Conservation (phyloP, 768 basidiomycete genomes). For the Pisolithus tinctorius region DNA sequence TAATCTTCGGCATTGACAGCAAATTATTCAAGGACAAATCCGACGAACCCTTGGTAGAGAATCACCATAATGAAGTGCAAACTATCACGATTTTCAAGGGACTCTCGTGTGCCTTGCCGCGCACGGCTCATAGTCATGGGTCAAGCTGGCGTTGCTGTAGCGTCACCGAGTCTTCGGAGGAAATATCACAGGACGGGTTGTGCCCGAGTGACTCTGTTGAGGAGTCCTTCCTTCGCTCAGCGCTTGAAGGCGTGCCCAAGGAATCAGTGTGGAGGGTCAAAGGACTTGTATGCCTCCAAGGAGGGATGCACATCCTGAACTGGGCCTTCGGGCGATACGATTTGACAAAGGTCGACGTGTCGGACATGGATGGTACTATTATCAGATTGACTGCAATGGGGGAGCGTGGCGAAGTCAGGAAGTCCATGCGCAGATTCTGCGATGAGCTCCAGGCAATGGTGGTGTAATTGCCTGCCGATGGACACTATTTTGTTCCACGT, state of each 20-base stretch:
- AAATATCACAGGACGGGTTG: background rate
- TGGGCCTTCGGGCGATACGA: slow-evolving; percentile 93
- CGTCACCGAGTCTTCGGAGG: background rate
- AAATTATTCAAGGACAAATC: slow-evolving; percentile 48
- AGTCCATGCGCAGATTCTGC: slow-evolving; percentile 51
- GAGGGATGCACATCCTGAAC: slow-evolving; percentile 58
- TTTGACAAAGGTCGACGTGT: slow-evolving; percentile 36
- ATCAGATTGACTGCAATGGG: slow-evolving; percentile 87
- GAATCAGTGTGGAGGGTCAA: slow-evolving; percentile 80
- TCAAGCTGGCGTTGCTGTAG: slow-evolving; percentile 4
- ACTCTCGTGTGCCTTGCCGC: slow-evolving; percentile 7
- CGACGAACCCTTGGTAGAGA: slow-evolving; percentile 7
- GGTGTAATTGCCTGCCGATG: slow-evolving; percentile 11
- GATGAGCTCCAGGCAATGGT: slow-evolving; percentile 33
- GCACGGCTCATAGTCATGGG: slow-evolving; percentile 11
- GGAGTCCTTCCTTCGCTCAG: slow-evolving; percentile 34
- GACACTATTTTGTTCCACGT: background rate
- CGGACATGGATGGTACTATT: slow-evolving; percentile 25
- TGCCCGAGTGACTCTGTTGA: slow-evolving; percentile 22
- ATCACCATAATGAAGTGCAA: slow-evolving; percentile 82
- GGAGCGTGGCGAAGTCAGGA: slow-evolving; percentile 70
- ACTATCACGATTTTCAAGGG: slow-evolving; percentile 60
- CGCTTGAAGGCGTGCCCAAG: slow-evolving; percentile 50
- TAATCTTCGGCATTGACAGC: slow-evolving; percentile 90
- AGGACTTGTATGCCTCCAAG: slow-evolving; percentile 62